Evolutionary conservation across 2,329 filamentous ascomycete genomes (phyloP).

Genomic region (Akanthomyces lecanii): DNA sequence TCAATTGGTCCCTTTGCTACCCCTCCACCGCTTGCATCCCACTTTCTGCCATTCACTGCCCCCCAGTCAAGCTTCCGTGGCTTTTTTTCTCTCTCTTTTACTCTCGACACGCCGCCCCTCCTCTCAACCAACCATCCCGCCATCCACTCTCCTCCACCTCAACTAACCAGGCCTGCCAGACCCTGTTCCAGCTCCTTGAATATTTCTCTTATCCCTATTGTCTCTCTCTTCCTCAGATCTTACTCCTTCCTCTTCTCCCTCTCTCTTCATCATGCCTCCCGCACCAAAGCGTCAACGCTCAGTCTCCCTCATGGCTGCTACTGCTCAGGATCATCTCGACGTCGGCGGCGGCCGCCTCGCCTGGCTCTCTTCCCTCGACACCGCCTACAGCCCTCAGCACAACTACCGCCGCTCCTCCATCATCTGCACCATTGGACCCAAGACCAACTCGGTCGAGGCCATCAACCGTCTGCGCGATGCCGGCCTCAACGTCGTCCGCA

Average conservation of each 20-base stretch:
- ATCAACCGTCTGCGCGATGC: slow-evolving; percentile 89
- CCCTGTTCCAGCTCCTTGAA: slow-evolving; percentile 9
- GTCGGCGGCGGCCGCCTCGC: slow-evolving; percentile 68
- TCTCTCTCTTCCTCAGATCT: neutral
- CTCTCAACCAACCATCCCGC: slow-evolving; percentile 14
- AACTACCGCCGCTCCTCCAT: slow-evolving; percentile 97
- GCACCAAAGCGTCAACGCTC: slow-evolving; percentile 29
- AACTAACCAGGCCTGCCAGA: neutral
- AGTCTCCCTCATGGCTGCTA: slow-evolving; percentile 50
- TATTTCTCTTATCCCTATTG: neutral
- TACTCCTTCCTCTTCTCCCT: slow-evolving; percentile 16
- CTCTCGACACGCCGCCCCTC: slow-evolving; percentile 4
- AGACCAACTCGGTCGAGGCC: slow-evolving; percentile 96
- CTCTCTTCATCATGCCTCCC: slow-evolving; percentile 31
- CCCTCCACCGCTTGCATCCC: slow-evolving; percentile 13
- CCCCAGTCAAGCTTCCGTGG: neutral
- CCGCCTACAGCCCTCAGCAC: slow-evolving; percentile 77
- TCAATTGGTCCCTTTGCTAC: slow-evolving; percentile 9
- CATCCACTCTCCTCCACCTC: slow-evolving; percentile 10
- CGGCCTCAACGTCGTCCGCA: slow-evolving; percentile 96
- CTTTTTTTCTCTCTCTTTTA: neutral
- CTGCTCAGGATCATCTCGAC: slow-evolving; percentile 81
- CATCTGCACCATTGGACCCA: slow-evolving; percentile 98
- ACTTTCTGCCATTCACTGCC: slow-evolving; percentile 4
- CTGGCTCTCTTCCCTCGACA: slow-evolving; percentile 73